Percentiles rank a stretch among this genome's conserved stretches.
Conservation (phyloP, 345 rosid genomes). For the Mercurialis annua region DNA sequence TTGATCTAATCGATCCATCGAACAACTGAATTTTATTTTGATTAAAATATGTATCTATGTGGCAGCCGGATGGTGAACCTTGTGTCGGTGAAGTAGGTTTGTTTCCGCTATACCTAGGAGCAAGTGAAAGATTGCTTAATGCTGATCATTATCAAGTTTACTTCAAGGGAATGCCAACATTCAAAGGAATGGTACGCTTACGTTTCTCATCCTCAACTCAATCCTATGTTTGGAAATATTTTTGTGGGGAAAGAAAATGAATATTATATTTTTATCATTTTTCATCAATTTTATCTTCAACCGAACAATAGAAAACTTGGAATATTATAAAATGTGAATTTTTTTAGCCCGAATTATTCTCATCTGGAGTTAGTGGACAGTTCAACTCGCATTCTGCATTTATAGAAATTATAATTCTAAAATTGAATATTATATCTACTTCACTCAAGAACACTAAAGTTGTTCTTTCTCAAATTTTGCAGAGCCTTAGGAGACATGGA, state of each 20-base stretch:
- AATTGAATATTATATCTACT: background rate
- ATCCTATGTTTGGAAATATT: too few relatives aligned
- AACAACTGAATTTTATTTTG: too few relatives aligned
- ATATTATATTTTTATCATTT: too few relatives aligned
- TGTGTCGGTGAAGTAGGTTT: slow-evolving; percentile 87
- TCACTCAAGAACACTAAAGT: too few relatives aligned
- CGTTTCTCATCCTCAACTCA: background rate
- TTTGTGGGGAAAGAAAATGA: too few relatives aligned
- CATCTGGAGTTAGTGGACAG: background rate
- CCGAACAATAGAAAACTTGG: too few relatives aligned
- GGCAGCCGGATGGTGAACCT: slow-evolving; percentile 68
- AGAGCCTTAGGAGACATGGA: slow-evolving; percentile 89
- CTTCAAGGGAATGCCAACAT: slow-evolving; percentile 78
- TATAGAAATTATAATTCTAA: background rate
- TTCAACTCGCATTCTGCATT: background rate
- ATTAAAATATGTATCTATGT: too few relatives aligned
- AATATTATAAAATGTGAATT: too few relatives aligned
- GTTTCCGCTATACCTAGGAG: slow-evolving; percentile 66
- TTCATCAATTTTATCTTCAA: too few relatives aligned
- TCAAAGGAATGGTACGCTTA: slow-evolving; percentile 59
- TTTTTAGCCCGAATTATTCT: background rate
- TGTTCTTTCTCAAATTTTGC: too few relatives aligned
- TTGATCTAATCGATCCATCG: too few relatives aligned
- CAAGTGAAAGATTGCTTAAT: slow-evolving; percentile 71
- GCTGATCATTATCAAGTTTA: slow-evolving; percentile 75